Conservation (phyloP, 2,329 filamentous ascomycete genomes). For the Cryphonectria radicalis region DNA sequence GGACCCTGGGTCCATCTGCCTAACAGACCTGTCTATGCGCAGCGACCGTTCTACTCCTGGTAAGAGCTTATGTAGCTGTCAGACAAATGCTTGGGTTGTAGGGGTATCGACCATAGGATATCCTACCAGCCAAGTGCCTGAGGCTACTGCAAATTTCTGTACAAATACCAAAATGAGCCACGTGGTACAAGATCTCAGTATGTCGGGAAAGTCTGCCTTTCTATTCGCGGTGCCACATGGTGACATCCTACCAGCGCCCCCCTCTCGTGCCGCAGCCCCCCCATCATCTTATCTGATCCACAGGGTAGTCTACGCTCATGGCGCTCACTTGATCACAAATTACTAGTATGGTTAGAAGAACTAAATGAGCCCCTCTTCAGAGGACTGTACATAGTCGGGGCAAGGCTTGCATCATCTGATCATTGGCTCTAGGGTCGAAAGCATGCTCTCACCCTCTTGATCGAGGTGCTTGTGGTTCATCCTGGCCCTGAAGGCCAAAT, state of each 20-base stretch:
- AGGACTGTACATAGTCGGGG: neutral
- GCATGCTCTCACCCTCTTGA: neutral
- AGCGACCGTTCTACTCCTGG: conserved; percentile 92
- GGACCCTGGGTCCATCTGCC: conserved; percentile 89
- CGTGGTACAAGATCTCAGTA: neutral
- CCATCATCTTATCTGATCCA: no score
- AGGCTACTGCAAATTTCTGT: neutral
- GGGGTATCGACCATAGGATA: no score
- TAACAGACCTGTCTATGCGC: conserved; percentile 80
- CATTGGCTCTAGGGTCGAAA: neutral
- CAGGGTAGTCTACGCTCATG: no score
- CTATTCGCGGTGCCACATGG: neutral
- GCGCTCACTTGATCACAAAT: no score
- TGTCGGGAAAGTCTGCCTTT: neutral
- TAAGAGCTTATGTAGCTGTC: conserved; percentile 46
- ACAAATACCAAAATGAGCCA: neutral
- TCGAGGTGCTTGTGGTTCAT: neutral
- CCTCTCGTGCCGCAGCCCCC: no score
- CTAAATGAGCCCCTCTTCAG: neutral
- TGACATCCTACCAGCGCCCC: neutral
- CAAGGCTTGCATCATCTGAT: neutral
- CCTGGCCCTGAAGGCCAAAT: neutral
- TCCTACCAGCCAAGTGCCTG: neutral
- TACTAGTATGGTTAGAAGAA: neutral
- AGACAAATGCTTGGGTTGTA: neutral